Percentiles rank a stretch among this genome's conserved stretches.
Evolutionary conservation across 1,284 basidiomycete genomes (phyloP).

Genomic region (Baeospora myosura): DNA sequence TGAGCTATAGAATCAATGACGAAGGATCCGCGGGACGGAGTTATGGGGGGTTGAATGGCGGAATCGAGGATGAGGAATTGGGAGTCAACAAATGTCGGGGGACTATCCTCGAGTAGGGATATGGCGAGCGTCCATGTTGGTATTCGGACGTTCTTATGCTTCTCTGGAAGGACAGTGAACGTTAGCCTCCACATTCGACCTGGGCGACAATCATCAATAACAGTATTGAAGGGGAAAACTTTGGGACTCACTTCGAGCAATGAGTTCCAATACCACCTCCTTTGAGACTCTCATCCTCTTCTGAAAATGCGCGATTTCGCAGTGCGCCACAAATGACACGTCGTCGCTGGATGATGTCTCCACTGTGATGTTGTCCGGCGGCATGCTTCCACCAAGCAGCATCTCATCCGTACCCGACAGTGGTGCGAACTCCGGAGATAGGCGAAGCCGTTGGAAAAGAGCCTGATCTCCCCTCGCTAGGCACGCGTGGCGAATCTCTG

Average conservation of each 20-base stretch:
- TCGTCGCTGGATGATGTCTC: slow-evolving; percentile 40
- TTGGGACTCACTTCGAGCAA: slow-evolving; percentile 50
- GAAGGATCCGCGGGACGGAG: slow-evolving; percentile 1
- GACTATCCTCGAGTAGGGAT: slow-evolving; percentile 47
- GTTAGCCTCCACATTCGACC: slow-evolving; percentile 57
- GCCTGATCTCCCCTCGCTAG: slow-evolving; percentile 53
- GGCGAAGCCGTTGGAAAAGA: slow-evolving; percentile 54
- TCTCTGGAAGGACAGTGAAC: slow-evolving; percentile 38
- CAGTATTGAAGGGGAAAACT: background rate
- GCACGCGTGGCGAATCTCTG: slow-evolving; percentile 59
- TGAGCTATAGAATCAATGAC: too few species aligned
- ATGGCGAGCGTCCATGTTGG: slow-evolving; percentile 54
- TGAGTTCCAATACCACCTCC: slow-evolving; percentile 51
- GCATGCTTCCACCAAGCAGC: slow-evolving; percentile 42
- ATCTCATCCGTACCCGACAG: slow-evolving; percentile 51
- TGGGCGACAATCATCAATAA: slow-evolving; percentile 19
- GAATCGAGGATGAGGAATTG: slow-evolving; percentile 43
- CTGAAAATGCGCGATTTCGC: slow-evolving; percentile 56
- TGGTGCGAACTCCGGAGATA: slow-evolving; percentile 39
- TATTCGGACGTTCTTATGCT: slow-evolving; percentile 17
- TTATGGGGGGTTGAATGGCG: slow-evolving; percentile 10
- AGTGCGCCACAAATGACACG: slow-evolving; percentile 45
- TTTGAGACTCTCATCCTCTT: slow-evolving; percentile 61
- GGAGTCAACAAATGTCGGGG: slow-evolving; percentile 54
- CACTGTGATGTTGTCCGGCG: slow-evolving; percentile 47